Conservation (phyloP, 345 rosid genomes). For the Erysimum cheiranthoides region DNA sequence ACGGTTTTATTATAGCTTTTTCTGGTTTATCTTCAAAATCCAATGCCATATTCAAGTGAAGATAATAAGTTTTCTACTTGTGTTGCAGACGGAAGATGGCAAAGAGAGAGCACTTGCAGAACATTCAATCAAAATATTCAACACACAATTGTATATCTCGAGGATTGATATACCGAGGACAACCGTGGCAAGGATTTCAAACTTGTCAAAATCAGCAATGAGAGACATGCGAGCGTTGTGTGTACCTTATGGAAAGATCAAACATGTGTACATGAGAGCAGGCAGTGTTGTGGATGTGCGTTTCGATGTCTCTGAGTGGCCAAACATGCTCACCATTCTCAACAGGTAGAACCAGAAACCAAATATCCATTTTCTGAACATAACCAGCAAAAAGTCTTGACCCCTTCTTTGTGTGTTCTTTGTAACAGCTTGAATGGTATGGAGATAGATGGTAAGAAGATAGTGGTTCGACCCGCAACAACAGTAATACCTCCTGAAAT, state of each 20-base stretch:
- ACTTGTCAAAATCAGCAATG: not conserved
- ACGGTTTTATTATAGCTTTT: conserved; percentile 13
- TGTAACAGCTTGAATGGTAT: conserved; percentile 49
- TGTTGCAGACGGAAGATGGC: conserved; percentile 51
- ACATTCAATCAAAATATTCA: conserved; percentile 40
- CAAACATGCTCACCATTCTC: conserved; percentile 54
- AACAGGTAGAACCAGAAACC: conserved; percentile 39
- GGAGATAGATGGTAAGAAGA: conserved; percentile 38
- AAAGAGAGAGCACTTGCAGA: conserved; percentile 54
- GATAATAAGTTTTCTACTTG: conserved; percentile 1
- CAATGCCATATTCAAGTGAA: not conserved
- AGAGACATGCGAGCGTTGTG: not conserved
- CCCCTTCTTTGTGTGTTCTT: not conserved
- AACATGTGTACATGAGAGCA: not conserved
- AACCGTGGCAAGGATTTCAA: conserved; percentile 50
- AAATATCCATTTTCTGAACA: not conserved
- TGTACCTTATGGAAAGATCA: conserved; percentile 39
- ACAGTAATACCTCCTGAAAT: conserved; percentile 46
- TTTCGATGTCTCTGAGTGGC: conserved; percentile 50
- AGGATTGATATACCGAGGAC: conserved; percentile 61
- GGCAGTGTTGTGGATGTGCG: conserved; percentile 33
- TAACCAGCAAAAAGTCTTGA: not conserved
- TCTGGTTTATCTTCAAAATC: conserved; percentile 1
- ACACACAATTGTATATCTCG: conserved; percentile 42
- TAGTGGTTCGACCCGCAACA: conserved; percentile 46